Percentiles rank a stretch among this genome's conserved stretches.
Evolutionary conservation across 331 rosid species (phyloP).

Genomic region (Cucumis variabilis): DNA sequence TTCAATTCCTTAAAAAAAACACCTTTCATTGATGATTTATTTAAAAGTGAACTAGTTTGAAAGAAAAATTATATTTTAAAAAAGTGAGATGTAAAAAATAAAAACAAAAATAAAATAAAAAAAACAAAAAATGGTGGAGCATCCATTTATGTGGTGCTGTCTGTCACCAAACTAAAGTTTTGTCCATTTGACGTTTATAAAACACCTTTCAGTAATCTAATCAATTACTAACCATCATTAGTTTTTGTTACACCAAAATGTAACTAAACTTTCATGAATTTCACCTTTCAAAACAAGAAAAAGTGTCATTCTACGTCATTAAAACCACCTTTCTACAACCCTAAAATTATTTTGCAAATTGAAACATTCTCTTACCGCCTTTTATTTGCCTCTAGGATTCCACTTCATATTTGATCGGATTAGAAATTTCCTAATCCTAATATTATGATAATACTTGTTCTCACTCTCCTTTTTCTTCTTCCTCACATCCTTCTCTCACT

Average conservation of each 20-base stretch:
- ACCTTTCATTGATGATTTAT: too few species aligned
- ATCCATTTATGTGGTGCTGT: slow-evolving; percentile 13
- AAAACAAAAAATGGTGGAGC: neutral
- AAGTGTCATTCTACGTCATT: neutral
- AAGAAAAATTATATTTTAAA: too few species aligned
- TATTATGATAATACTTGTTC: too few species aligned
- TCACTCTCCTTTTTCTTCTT: too few species aligned
- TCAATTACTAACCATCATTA: slow-evolving; percentile 14
- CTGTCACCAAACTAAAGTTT: slow-evolving; percentile 23
- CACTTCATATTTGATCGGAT: too few species aligned
- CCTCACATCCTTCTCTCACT: too few species aligned
- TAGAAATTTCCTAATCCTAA: too few species aligned
- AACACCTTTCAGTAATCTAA: slow-evolving; percentile 12
- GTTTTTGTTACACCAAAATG: slow-evolving; percentile 8
- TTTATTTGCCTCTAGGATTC: too few species aligned
- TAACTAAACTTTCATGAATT: neutral
- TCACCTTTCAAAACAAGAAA: neutral
- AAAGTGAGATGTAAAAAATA: neutral
- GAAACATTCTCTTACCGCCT: neutral
- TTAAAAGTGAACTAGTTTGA: too few species aligned
- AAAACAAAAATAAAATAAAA: too few species aligned
- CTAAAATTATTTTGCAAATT: neutral
- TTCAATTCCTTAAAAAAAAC: too few species aligned
- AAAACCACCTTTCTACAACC: neutral
- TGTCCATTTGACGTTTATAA: slow-evolving; percentile 16